Base-by-base conservation (phyloP, 345 rosid genomes). In the Camelina sativa region DNA sequence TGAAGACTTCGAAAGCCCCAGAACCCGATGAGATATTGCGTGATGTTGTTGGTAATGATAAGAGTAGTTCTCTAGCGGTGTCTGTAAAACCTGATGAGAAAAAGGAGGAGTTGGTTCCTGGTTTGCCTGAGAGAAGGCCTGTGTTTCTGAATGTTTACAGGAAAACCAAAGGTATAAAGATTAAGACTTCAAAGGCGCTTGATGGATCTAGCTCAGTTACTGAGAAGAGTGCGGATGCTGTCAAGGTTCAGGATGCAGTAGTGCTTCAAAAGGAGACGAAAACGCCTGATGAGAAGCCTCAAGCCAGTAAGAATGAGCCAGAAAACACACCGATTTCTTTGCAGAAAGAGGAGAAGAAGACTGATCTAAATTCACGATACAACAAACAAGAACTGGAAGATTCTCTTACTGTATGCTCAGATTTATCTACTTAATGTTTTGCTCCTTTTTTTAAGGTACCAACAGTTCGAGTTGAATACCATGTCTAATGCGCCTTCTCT, bases 121-220 rank as follows among this genome's bases (percentile, higher is more conserved):
- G 86, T 17, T 70, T 85, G 28, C 84, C 85, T 22, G 87, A 84
- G 79, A 66, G 78, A 59, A 85, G 82, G 47, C 65, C 81, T 0
- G 79, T 77, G 67, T 79, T 76, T 81, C 57, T 87, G 41, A 83
- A 74, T 77, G 81, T 75, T 63, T 79, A 82, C 4, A 91, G 83
- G 88, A 95, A 86, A 85, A 83, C 89, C 59, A 91, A 88, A 63
- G 83, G 96, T 69, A 90, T 92, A 44, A 92, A 85, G 84, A 90
- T 90, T 65, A 92, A 86, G 81, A 75, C 95, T 0, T 85, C 83
- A 0, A 87, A 76, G 82, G 56, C 59, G 30, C n/a, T 81, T 23
- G 85, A 80, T 79, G 83, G 83, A 56, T 82, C 86, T 38, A 70
- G 80, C 77, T 72, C 57, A 11, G 71, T 78, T 72, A 41, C 37